Percentiles rank a stretch among this genome's conserved stretches.
phyloP scores from a whole-genome alignment of 345 rosid genomes.

The Garcia nutans region DNA sequence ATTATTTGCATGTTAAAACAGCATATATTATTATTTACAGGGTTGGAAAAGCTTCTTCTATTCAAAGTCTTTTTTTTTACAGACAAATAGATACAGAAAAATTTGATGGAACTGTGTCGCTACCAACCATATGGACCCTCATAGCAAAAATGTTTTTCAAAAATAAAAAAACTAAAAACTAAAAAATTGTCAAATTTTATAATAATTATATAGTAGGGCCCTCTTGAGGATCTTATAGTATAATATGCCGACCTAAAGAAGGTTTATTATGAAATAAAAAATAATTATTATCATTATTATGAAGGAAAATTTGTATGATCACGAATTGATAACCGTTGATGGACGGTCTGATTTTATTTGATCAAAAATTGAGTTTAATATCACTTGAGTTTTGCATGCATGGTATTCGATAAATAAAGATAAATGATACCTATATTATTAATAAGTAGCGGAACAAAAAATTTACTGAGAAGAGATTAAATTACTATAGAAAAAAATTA shows the following conservation, averaged over 20 bases:
- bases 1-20: neutral
- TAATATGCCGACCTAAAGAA: slow-evolving; percentile 23
- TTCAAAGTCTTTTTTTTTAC: too few species aligned
- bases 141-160: too few species aligned
- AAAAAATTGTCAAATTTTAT: too few species aligned
- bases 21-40: neutral
- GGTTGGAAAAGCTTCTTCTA: neutral
- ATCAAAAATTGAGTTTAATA: too few species aligned
- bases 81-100: neutral
- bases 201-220: slow-evolving; percentile 2
- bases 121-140: neutral
- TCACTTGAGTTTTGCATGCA: too few species aligned
- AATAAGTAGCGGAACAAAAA: too few species aligned
- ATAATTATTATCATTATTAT: too few species aligned
- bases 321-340: neutral
- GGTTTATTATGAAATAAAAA: neutral
- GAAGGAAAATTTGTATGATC: neutral
- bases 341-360: neutral
- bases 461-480: too few species aligned
- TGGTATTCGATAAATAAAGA: too few species aligned
- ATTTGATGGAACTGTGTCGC: neutral
- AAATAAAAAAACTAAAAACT: too few species aligned
- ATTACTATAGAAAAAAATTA: too few species aligned
- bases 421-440: too few species aligned
- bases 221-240: neutral